Evolutionary conservation across 371 early-diverging fungal species (phyloP), one percentile per base, ranked within the genome.

Genomic region (Dichotomocladium elegans): DNA sequence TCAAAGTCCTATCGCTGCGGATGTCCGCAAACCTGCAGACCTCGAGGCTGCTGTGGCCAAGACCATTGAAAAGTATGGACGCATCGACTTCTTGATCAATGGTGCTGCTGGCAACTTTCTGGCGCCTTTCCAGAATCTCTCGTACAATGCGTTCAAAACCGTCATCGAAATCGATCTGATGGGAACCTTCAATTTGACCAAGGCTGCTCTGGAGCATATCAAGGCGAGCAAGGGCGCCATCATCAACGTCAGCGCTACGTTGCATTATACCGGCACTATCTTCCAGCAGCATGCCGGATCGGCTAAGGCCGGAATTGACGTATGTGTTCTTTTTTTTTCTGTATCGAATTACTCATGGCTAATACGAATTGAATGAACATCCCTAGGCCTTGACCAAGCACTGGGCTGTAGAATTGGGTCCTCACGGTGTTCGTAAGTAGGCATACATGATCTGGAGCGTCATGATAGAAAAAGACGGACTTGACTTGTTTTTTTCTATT

Each of bases 101-200:
- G 80, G 80, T 42, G 88, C 87, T 22, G 90, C 92, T 12, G 92
- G 92, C 37, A 92, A 92, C 66, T 92, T 92, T 59, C 70, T 92
- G 49, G 75, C 87, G 11, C 71, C 87, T 29, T 81, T 80, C 41
- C 79, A 83, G 35, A 58, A 79, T 31, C 70, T 92, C 10, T 85
- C 85, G 2, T 79, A 83, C 60, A 86, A 87, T 55, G 92, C 87
- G 26, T 92, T 90, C 80, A 73, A 77, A n/a, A 75, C 81, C 28
- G 80, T 79, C 27, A 75, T 80, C 55, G 80, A 79, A 41, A 80
- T 79, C 47, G 79, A 72, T 58, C 54, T 71, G 22, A 48, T 72
- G 12, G 63, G 63, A 17, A 88, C 91, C n/a, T 92, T 85, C 70
- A 86, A 90, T 67, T 72, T 86, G 10, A 82, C 84, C 55, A 90